These are phyloP conservation scores for Endoconidiophora polonica DNA, from an alignment of 2,329 filamentous ascomycete genomes.

Conservation along the genomic window DNA sequence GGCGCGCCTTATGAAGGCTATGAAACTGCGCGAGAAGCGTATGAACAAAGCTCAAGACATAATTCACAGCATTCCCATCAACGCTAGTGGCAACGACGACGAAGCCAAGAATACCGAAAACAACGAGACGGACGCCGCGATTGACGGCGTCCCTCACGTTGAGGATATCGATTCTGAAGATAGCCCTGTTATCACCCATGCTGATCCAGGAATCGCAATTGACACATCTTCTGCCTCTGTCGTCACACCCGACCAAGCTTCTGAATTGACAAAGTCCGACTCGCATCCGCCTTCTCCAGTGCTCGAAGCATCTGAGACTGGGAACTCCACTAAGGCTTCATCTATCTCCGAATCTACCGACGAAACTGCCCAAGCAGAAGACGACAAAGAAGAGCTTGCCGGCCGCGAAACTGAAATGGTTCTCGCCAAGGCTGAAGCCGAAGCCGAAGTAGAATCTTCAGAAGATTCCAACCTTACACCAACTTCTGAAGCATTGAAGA, in stretches of 20 bases:
- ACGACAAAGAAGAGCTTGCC: slow-evolving; percentile 19
- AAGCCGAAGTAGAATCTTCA: not conserved
- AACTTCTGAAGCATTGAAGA: not conserved
- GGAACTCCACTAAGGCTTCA: slow-evolving; percentile 44
- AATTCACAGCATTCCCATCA: not conserved
- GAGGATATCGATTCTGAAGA: slow-evolving; percentile 21
- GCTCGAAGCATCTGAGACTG: slow-evolving; percentile 35
- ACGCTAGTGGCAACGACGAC: not conserved
- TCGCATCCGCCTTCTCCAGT: slow-evolving; percentile 42
- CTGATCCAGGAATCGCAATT: slow-evolving; percentile 39
- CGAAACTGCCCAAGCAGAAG: slow-evolving; percentile 32
- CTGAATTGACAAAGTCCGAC: slow-evolving; percentile 33
- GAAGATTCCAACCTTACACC: not conserved
- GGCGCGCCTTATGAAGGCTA: slow-evolving; percentile 79
- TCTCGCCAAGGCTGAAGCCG: slow-evolving; percentile 8
- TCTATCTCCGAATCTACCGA: slow-evolving; percentile 47
- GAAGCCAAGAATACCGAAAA: slow-evolving; percentile 17
- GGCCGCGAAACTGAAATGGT: slow-evolving; percentile 1
- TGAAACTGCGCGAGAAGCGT: slow-evolving; percentile 78
- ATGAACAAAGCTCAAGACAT: slow-evolving; percentile 7
- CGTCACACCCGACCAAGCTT: slow-evolving; percentile 27
- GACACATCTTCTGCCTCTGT: slow-evolving; percentile 25
- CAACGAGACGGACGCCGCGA: slow-evolving; percentile 15
- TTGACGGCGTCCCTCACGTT: slow-evolving; percentile 20
- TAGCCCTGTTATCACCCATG: slow-evolving; percentile 17